Evolutionary conservation across 2,329 filamentous ascomycete species (phyloP).

Genomic region (Pseudogymnoascus sp.): DNA sequence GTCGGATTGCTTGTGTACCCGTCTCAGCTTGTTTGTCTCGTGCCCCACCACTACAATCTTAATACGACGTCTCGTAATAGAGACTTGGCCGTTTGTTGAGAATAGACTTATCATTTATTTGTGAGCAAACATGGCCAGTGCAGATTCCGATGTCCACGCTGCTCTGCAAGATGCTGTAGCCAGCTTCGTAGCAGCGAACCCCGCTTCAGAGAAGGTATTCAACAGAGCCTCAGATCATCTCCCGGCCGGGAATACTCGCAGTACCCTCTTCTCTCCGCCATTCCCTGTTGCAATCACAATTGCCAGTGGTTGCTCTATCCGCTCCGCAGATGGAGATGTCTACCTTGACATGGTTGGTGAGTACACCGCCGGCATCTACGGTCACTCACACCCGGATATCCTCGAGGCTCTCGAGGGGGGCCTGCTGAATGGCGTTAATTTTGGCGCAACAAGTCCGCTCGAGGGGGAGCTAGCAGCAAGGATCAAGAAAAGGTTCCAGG

Average conservation of each 20-base stretch:
- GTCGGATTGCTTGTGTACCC: background rate
- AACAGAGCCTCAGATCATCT: slow-evolving; percentile 24
- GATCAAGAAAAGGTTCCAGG: slow-evolving; percentile 43
- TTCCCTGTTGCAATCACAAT: slow-evolving; percentile 12
- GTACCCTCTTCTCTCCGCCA: slow-evolving; percentile 13
- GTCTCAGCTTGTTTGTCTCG: background rate
- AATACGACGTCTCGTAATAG: background rate
- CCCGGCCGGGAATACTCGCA: slow-evolving; percentile 16
- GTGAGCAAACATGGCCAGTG: background rate
- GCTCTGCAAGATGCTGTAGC: background rate
- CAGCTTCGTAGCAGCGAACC: background rate
- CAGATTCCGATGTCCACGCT: background rate
- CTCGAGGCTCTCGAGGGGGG: slow-evolving; percentile 37
- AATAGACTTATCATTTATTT: background rate
- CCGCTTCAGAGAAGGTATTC: background rate
- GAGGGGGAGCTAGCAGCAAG: slow-evolving; percentile 44
- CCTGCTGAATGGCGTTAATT: slow-evolving; percentile 40
- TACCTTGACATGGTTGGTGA: slow-evolving; percentile 56
- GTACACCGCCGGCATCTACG: slow-evolving; percentile 56
- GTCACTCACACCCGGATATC: slow-evolving; percentile 52
- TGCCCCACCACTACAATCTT: background rate
- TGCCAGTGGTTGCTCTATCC: background rate
- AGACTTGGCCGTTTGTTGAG: background rate
- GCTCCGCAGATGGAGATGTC: slow-evolving; percentile 14
- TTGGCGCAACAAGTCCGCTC: slow-evolving; percentile 43